These are phyloP conservation scores for Parasarocladium wereldwijsianum DNA, from an alignment of 2,329 filamentous ascomycete genomes.

Conservation along the genomic window DNA sequence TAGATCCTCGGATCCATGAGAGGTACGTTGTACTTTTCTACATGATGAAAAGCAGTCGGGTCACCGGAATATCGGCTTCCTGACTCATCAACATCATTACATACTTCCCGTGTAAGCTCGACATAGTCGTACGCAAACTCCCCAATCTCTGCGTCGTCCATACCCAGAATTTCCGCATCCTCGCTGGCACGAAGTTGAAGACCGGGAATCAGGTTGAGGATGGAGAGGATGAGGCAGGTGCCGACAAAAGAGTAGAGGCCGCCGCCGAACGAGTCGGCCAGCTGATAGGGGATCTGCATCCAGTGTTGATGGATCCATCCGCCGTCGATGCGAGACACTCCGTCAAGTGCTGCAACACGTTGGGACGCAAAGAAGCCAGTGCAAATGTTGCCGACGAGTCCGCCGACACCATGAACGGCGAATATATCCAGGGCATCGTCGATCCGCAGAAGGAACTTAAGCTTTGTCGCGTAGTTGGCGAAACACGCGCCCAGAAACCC, in stretches of 20 bases:
- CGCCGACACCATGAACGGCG: constrained; percentile 66
- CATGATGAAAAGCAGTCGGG: constrained; percentile 22
- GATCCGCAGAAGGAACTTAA: constrained; percentile 69
- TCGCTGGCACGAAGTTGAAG: constrained; percentile 59
- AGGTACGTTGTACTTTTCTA: constrained; percentile 35
- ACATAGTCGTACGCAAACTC: constrained; percentile 96
- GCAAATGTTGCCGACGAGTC: constrained; percentile 63
- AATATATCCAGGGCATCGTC: constrained; percentile 86
- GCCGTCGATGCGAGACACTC: constrained; percentile 48
- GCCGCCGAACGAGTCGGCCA: constrained; percentile 66
- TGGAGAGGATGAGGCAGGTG: constrained; percentile 64
- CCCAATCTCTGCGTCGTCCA: constrained; percentile 81
- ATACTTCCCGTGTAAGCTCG: constrained; percentile 52
- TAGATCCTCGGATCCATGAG: constrained; percentile 30
- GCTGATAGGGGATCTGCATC: constrained; percentile 70
- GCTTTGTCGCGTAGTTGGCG: constrained; percentile 82
- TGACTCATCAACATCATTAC: constrained; percentile 30
- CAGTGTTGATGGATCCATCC: constrained; percentile 78
- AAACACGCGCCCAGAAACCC: constrained; percentile 61
- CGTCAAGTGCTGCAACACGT: constrained; percentile 72
- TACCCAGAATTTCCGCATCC: constrained; percentile 70
- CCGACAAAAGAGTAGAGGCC: constrained; percentile 65
- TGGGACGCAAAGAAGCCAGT: constrained; percentile 75
- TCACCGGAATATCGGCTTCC: constrained; percentile 28
- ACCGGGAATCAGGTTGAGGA: constrained; percentile 67